Evolutionary conservation across 306 rosid genomes (phyloP), one percentile per base, ranked within the genome.

Genomic region (Fragaria ananassa): DNA sequence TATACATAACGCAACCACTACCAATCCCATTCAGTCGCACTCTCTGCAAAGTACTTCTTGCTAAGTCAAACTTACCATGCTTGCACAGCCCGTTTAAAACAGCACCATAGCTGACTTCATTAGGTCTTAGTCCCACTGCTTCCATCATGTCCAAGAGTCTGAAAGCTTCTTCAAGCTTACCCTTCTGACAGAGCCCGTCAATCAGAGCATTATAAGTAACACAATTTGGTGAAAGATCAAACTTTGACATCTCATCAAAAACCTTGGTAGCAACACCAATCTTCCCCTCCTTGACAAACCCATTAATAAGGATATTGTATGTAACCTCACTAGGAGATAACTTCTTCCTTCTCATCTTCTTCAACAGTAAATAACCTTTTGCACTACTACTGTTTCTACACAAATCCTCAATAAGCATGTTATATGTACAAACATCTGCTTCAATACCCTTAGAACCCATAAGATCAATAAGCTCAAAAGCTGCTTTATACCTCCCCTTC

Each of bases 211-310:
- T 91, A 87, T 83, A 91, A 70, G 93, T 80, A 53, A 88, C 75
- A 39, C 64, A 74, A 67, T 85, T 91, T 18, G 89, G 94, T n/a
- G 74, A 77, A 75, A 89, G 83, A 62, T 82, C 79, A 81, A 85
- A 78, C 8, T 21, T 69, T 2, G 73, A 21, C 93, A 89, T 91
- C 86, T 89, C 95, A 56, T 79, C 81, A 82, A 89, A 89, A 82
- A 91, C 82, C 81, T 80, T 74, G 75, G 89, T 71, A 42, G 95
- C 97, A 88, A 89, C 79, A 70, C 50, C 86, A 71, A 85, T 79
- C 84, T 86, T 91, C 78, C 97, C 90, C 83, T 89, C 95, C 86
- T 86, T 91, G 27, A 85, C 91, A 89, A 91, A 89, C 31, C 97
- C 97, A 61, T 81, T 81, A 74, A 91, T 85, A 23, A 91, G 84